Evolutionary conservation across 1,284 basidiomycete genomes (phyloP).

Genomic region (Meira miltonrushii): DNA sequence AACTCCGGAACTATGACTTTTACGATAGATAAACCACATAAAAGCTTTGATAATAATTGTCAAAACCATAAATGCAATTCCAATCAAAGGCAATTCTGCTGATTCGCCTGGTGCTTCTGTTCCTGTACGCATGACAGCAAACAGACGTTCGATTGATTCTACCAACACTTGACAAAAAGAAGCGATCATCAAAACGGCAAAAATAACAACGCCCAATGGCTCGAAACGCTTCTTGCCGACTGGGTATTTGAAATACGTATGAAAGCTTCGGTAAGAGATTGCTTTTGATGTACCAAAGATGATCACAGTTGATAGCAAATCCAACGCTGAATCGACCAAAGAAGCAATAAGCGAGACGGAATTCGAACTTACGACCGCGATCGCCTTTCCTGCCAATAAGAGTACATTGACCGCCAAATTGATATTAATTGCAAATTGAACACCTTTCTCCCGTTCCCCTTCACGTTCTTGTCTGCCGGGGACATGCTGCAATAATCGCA

Average conservation of each 20-base stretch:
- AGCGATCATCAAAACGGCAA: conserved; percentile 61
- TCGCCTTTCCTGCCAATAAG: conserved; percentile 57
- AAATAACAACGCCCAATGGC: conserved; percentile 56
- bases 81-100: conserved; percentile 37
- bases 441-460: conserved; percentile 34
- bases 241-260: conserved; percentile 54
- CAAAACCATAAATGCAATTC: conserved; percentile 56
- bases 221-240: conserved; percentile 58
- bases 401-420: conserved; percentile 55
- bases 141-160: conserved; percentile 38
- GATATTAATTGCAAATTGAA: conserved; percentile 48
- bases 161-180: conserved; percentile 50
- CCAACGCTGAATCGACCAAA: conserved; percentile 59
- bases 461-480: conserved; percentile 39
- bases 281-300: conserved; percentile 48
- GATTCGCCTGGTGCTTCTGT: conserved; percentile 21
- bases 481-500: conserved; percentile 41
- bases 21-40: conserved; percentile 55
- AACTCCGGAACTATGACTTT: conserved; percentile 52
- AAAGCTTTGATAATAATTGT: conserved; percentile 59
- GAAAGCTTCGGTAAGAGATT: conserved; percentile 41
- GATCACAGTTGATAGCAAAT: conserved; percentile 58
- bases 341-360: conserved; percentile 60
- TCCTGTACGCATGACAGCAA: conserved; percentile 41
- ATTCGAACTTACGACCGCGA: conserved; percentile 58